These are phyloP conservation scores for Suhomyces maxii DNA, from an alignment of 1,139 yeast species.

Conservation along the genomic window DNA sequence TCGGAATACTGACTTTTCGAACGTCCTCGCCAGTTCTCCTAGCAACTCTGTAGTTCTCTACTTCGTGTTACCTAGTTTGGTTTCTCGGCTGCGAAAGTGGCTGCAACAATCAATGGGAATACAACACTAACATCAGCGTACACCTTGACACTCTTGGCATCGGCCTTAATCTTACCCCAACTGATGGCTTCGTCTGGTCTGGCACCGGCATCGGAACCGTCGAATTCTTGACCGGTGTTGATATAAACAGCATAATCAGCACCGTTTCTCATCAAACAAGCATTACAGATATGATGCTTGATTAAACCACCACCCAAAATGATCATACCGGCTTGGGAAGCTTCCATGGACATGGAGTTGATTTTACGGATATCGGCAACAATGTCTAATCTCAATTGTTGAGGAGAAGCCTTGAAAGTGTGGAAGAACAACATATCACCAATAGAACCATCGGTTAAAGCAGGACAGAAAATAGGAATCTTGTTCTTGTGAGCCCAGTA, in stretches of 20 bases:
- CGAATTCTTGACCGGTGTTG: conserved; percentile 98
- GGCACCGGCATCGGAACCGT: conserved; percentile 99
- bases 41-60: too few species aligned
- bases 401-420: conserved; percentile 91
- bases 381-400: conserved; percentile 83
- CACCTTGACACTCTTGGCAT: conserved; percentile 86
- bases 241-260: conserved; percentile 97
- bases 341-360: conserved; percentile 93
- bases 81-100: conserved; percentile 74
- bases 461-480: conserved; percentile 96
- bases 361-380: conserved; percentile 90
- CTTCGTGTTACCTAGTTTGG: background rate
- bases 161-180: conserved; percentile 98
- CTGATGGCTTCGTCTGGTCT: conserved; percentile 98
- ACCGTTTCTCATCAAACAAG: conserved; percentile 98
- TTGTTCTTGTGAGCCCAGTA: conserved; percentile 98
- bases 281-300: conserved; percentile 96
- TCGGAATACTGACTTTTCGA: too few species aligned
- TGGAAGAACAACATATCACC: conserved; percentile 99
- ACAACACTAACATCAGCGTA: conserved; percentile 96
- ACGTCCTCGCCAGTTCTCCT: too few species aligned
- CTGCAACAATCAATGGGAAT: conserved; percentile 95
- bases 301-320: conserved; percentile 95
- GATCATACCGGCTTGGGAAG: conserved; percentile 94
- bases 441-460: conserved; percentile 94